These are phyloP conservation scores for Penicillium maclennaniae DNA, from an alignment of 495 filamentous ascomycete genomes.

Conservation along the genomic window DNA sequence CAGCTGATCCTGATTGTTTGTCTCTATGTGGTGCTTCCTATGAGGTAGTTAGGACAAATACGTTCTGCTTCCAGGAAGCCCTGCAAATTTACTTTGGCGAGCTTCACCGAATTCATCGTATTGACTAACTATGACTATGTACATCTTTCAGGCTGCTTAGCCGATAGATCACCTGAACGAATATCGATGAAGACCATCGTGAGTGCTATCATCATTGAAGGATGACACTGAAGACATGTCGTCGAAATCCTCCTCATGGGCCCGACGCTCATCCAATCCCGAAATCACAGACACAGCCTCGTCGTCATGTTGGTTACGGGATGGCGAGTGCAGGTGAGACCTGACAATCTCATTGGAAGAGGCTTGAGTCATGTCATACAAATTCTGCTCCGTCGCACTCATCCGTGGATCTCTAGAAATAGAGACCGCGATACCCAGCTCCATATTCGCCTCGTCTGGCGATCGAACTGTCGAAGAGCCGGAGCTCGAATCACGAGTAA, in stretches of 20 bases:
- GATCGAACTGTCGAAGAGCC: conserved; percentile 1
- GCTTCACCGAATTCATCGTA: no score
- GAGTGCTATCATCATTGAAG: conserved; percentile 17
- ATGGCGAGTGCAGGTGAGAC: conserved; percentile 20
- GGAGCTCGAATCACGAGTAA: not conserved
- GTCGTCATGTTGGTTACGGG: conserved; percentile 21
- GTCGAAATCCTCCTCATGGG: conserved; percentile 21
- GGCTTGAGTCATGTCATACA: conserved; percentile 1
- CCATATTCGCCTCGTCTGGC: not conserved
- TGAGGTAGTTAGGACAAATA: no score
- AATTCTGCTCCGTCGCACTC: conserved; percentile 12
- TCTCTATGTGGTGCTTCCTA: no score
- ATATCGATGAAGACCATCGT: not conserved
- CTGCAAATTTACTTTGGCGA: no score
- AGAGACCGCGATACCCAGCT: conserved; percentile 15
- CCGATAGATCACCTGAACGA: not conserved
- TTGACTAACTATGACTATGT: no score
- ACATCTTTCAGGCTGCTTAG: no score
- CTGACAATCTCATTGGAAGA: not conserved
- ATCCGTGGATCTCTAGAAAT: conserved; percentile 13
- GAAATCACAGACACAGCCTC: conserved; percentile 33
- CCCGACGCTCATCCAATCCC: conserved; percentile 14
- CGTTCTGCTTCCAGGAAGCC: no score
- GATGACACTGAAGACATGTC: conserved; percentile 39
- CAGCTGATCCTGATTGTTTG: not conserved